These are phyloP conservation scores for Dimargaris cristalligena DNA, from an alignment of 192 early-diverging fungal genomes.

Conservation along the genomic window DNA sequence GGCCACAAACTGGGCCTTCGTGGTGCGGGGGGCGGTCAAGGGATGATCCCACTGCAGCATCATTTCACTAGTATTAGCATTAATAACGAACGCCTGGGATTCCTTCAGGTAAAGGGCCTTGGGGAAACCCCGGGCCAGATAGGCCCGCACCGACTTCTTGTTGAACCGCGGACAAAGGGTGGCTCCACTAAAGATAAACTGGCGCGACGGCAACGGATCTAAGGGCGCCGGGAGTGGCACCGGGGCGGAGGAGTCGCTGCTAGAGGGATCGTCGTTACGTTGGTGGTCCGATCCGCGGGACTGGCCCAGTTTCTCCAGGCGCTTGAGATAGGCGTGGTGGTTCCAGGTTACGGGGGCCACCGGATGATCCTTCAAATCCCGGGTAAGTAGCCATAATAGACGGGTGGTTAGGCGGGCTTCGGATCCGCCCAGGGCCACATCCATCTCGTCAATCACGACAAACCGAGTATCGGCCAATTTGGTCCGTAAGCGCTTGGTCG, in stretches of 20 bases:
- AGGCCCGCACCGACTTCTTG: neutral
- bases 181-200: constrained; percentile 10
- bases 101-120: neutral
- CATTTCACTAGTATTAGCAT: neutral
- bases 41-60: neutral
- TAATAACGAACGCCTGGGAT: neutral
- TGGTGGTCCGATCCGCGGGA: neutral
- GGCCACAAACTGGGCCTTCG: neutral
- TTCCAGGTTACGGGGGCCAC: no score
- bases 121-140: neutral
- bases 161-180: neutral
- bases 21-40: no score
- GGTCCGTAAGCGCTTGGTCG: neutral
- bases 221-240: neutral
- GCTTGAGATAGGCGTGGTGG: no score
- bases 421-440: neutral
- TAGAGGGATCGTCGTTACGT: neutral
- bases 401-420: neutral
- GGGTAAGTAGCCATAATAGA: neutral
- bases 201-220: neutral
- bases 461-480: neutral
- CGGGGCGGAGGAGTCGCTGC: neutral
- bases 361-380: neutral
- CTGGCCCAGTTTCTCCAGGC: neutral
- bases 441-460: constrained; percentile 4